A percentile compares a stretch with the other conserved stretches of the same genome.
These are phyloP conservation scores for Quercus agrifolia DNA, from an alignment of 306 rosid species.

Conservation along the genomic window DNA sequence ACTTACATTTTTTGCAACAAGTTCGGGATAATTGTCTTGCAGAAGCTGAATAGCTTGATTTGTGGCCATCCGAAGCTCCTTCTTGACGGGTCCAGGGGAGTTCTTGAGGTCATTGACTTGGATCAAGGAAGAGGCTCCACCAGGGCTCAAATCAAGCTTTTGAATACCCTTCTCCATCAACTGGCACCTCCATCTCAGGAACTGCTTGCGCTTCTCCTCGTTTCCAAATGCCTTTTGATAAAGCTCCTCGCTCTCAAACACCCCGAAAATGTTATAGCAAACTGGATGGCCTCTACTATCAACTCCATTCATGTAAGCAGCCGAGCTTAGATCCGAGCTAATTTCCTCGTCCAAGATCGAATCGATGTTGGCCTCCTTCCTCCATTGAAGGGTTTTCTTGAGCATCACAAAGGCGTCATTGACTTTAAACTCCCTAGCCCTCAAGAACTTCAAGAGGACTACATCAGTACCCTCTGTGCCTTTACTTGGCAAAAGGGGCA, in stretches of 20 bases:
- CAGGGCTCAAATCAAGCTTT: slow-evolving; percentile 54
- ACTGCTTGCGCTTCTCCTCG: slow-evolving; percentile 70
- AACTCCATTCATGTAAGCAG: slow-evolving; percentile 50
- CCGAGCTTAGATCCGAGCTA: slow-evolving; percentile 52
- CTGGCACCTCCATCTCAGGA: slow-evolving; percentile 85
- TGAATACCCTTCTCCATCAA: slow-evolving; percentile 71
- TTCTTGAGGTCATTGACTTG: slow-evolving; percentile 78
- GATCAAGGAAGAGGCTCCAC: slow-evolving; percentile 55
- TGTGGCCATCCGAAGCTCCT: slow-evolving; percentile 70
- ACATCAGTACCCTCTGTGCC: slow-evolving; percentile 68
- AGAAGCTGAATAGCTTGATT: slow-evolving; percentile 74
- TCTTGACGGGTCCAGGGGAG: slow-evolving; percentile 69
- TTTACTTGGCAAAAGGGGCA: slow-evolving; percentile 47
- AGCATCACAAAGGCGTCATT: slow-evolving; percentile 69
- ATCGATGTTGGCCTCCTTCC: slow-evolving; percentile 66
- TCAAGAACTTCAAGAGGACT: slow-evolving; percentile 63
- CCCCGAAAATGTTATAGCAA: slow-evolving; percentile 83
- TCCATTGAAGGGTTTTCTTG: slow-evolving; percentile 64
- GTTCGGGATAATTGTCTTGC: slow-evolving; percentile 93
- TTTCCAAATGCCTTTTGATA: slow-evolving; percentile 67
- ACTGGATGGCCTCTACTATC: slow-evolving; percentile 76
- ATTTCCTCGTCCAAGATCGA: slow-evolving; percentile 54
- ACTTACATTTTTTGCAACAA: slow-evolving; percentile 80
- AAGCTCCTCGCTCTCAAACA: slow-evolving; percentile 59
- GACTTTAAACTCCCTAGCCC: slow-evolving; percentile 89